Percentiles rank a stretch among this genome's conserved stretches.
Evolutionary conservation across 805 yeast species (phyloP).

Genomic region (Candida methanosorbosa): DNA sequence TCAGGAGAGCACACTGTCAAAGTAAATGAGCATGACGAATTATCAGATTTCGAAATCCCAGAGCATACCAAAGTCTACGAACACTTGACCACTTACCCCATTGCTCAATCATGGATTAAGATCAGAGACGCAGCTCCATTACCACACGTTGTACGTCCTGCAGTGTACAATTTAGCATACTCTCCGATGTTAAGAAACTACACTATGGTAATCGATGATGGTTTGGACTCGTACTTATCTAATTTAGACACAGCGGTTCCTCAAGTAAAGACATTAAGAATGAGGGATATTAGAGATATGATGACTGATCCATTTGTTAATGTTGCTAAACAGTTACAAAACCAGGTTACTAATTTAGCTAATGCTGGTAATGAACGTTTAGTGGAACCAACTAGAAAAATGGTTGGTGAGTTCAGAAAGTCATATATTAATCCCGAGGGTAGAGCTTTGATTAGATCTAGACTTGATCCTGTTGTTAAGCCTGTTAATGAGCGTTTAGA

Average conservation of each 20-base stretch:
- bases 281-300: slow-evolving; percentile 37
- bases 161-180: slow-evolving; percentile 15
- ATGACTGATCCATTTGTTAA: slow-evolving; percentile 44
- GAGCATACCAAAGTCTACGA: slow-evolving; percentile 24
- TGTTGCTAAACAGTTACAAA: slow-evolving; percentile 27
- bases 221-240: slow-evolving; percentile 46
- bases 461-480: slow-evolving; percentile 50
- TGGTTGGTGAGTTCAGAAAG: slow-evolving; percentile 38
- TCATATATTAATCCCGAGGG: slow-evolving; percentile 51
- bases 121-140: slow-evolving; percentile 16
- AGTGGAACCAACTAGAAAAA: slow-evolving; percentile 40
- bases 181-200: slow-evolving; percentile 13
- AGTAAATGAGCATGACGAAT: too few relatives aligned
- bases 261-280: slow-evolving; percentile 43
- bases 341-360: slow-evolving; percentile 20
- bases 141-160: slow-evolving; percentile 17
- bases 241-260: slow-evolving; percentile 55
- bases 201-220: slow-evolving; percentile 31
- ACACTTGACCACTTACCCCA: slow-evolving; percentile 40
- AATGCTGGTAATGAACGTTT: slow-evolving; percentile 23
- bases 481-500: slow-evolving; percentile 55
- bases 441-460: slow-evolving; percentile 53
- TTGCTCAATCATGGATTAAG: slow-evolving; percentile 28
- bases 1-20: too few relatives aligned
- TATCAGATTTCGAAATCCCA: slow-evolving; percentile 5